Evolutionary conservation across 177 flowering plant genomes (phyloP), one percentile per base, ranked within the genome.

Genomic region (Vitis hybrid): DNA sequence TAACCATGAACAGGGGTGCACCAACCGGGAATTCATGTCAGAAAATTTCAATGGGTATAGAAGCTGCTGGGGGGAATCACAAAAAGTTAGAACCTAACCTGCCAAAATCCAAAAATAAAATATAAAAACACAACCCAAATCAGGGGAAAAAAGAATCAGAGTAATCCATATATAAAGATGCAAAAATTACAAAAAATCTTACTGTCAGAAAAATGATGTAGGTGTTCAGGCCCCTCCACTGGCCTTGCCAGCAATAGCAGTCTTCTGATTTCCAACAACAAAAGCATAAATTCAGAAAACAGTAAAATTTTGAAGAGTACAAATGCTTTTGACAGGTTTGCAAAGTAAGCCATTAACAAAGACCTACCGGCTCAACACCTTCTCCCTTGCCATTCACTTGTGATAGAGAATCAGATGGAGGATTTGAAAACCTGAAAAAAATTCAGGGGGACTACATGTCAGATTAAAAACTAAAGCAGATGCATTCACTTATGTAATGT

Each of bases 391-490:
- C 92, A 76, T 86, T 88, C 51, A 65, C 69, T 64, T 87, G 73
- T 15, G 87, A 66, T 53, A 81, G 22, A 60, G 81, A 67, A 60
- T 51, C 64, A 11, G 89, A 59, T 59, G 80, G 17, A 15, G 82
- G 65, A 51, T 78, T 76, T 52, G 92, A 82, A 80, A 91, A 93
- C 80, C 97, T 94, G 87, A 11, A 59, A 62, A 68, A 18, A 38
- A 1, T 38, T 17, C 24, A 22, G 20, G 44, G 53, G 24, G 20
- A 67, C 8, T 33, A 61, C 49, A 61, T 0, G 22, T 56, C 60
- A 44, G 54, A 38, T 22, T 63, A 64, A 49, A 59, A 62, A 44
- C 44, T 60, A 53, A 15, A 3, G 59, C 11, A 53, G 44, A 61
- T 19, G 17, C 24, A 63, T 19, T 38, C 31, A 51, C n/a, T 54